Base-by-base conservation (phyloP, 345 rosid species). In the Dovyalis caffra region DNA sequence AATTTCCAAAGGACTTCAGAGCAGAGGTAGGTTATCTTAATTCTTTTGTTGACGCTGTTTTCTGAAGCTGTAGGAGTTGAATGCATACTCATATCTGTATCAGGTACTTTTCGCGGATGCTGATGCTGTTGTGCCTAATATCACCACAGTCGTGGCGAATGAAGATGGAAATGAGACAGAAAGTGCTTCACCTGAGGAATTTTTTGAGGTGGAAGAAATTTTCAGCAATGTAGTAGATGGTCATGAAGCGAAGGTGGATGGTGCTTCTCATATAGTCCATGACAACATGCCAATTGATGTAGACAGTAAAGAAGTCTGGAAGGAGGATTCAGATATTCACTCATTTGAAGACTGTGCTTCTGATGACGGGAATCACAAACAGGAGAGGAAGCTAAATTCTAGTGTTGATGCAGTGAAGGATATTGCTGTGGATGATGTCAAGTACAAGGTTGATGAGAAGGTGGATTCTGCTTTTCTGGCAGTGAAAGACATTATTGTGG, bases 201-300 rank as follows among this genome's bases (percentile, higher is more conserved):
- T 93, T 85, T 95, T 86, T 80, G 99, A 95, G 90, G 99, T 90
- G 64, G 97, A 95, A 85, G 97, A 95, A 86, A 90, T 95, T 51
- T 95, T 95, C 81, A 88, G 90, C 86, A 92, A 81, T 81, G 86
- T 81, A 31, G 80, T 85, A 15, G 97, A 93, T 38, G 88, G 81
- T 11, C 90, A 81, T 33, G 97, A 92, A 74, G 86, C 83, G 53
- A 91, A 84, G 81, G 84, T 70, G 69, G 92, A 89, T 58, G 70
- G 34, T 0, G 83, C 81, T 74, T 37, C 86, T 74, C 80, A 51
- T 73, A 64, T 74, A 63, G 83, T 75, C 71, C 83, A 74, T 67
- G 81, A 84, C 45, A 79, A 64, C 71, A 73, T 66, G 43, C 37
- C 76, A 47, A 85, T 79, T 80, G 87, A 80, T 76, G 47, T 70